Percentiles rank a stretch among this genome's conserved stretches.
Conservation (phyloP, 257 asterid genomes). For the Jacaranda copaia region DNA sequence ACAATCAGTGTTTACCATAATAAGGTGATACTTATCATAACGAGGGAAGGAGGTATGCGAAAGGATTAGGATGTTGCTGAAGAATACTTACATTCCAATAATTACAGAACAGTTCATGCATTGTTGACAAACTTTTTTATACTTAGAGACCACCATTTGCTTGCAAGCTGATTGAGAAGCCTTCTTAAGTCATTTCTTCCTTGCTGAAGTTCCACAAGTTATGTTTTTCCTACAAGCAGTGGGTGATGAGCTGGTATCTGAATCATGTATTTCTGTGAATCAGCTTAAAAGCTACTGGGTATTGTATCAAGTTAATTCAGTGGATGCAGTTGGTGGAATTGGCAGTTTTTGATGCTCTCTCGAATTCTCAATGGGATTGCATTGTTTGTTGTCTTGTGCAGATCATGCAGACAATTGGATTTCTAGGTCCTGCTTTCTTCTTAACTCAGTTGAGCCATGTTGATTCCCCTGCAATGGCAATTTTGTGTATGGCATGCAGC, state of each 20-base stretch:
- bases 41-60: not conserved
- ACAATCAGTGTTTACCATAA: not conserved
- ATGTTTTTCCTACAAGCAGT: not conserved
- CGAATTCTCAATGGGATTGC: slow-evolving; percentile 6
- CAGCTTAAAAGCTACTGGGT: slow-evolving; percentile 4
- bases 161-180: not conserved
- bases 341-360: not conserved
- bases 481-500: slow-evolving; percentile 92
- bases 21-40: not conserved
- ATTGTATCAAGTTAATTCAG: slow-evolving; percentile 6
- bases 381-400: slow-evolving; percentile 45
- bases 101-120: not conserved
- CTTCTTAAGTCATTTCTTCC: not conserved
- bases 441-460: slow-evolving; percentile 89
- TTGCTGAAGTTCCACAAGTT: slow-evolving; percentile 3
- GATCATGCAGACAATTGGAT: slow-evolving; percentile 92
- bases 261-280: not conserved
- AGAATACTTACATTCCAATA: not conserved
- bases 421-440: slow-evolving; percentile 95
- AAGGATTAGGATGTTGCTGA: not conserved
- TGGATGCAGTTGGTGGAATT: not conserved
- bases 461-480: slow-evolving; percentile 91
- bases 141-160: not conserved
- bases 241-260: not conserved
- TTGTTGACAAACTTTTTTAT: not conserved